phyloP scores from a whole-genome alignment of 352 stramenopile species.

The Phytophthora podocarpi region DNA sequence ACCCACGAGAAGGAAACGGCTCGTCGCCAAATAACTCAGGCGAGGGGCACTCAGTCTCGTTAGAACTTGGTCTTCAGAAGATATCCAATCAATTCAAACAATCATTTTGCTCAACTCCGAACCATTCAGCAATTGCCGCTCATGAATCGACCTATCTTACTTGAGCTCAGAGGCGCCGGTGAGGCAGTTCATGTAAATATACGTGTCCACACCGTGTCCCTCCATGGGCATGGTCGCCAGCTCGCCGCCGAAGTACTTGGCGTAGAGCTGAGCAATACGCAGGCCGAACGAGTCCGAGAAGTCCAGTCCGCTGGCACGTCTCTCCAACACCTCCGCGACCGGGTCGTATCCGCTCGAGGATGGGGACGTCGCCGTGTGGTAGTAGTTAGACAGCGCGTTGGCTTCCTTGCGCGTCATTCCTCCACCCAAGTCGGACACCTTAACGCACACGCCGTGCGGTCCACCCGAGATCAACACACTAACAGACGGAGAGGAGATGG shows the following conservation, averaged over 20 bases:
- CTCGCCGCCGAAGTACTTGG: slow-evolving; percentile 98
- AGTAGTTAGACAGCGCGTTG: slow-evolving; percentile 75
- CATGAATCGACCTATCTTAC: slow-evolving; percentile 34
- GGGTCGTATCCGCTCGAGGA: slow-evolving; percentile 60
- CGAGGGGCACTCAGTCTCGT: too few species aligned
- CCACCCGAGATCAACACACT: slow-evolving; percentile 70
- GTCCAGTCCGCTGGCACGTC: slow-evolving; percentile 63
- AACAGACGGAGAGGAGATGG: slow-evolving; percentile 49
- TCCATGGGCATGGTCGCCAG: slow-evolving; percentile 99
- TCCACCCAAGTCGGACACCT: slow-evolving; percentile 76
- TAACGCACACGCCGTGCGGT: slow-evolving; percentile 77
- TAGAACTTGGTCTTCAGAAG: too few species aligned
- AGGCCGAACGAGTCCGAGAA: slow-evolving; percentile 90
- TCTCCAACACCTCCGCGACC: slow-evolving; percentile 70
- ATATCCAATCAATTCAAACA: too few species aligned
- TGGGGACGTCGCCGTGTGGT: slow-evolving; percentile 31
- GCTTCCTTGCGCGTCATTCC: slow-evolving; percentile 78
- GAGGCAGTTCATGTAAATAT: slow-evolving; percentile 90
- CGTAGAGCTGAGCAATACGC: slow-evolving; percentile 92
- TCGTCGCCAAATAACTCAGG: neutral
- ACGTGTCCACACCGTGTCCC: slow-evolving; percentile 96
- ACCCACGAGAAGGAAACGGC: too few species aligned
- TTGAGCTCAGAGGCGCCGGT: slow-evolving; percentile 77
- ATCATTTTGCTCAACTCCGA: too few species aligned
- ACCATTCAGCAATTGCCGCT: neutral